A percentile compares a stretch with the other conserved stretches of the same genome.
These are phyloP conservation scores for Rhodotorula sp. DNA, from an alignment of 1,284 basidiomycete species.

Conservation along the genomic window DNA sequence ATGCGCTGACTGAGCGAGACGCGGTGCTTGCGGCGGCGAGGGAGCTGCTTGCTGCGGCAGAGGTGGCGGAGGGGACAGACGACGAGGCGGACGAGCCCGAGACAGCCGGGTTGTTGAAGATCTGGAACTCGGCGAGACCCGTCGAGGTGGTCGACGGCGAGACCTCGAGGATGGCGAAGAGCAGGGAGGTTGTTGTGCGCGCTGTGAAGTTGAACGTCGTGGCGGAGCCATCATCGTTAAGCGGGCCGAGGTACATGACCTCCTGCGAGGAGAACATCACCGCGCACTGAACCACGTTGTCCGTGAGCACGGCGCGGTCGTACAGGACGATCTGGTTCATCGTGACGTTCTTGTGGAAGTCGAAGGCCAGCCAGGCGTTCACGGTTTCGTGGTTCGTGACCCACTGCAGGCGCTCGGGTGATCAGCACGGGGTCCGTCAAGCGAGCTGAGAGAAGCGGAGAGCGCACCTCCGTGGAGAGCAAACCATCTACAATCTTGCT, in stretches of 20 bases:
- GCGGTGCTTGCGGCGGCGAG: too few species aligned
- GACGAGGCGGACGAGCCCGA: too few species aligned
- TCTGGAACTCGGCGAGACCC: too few species aligned
- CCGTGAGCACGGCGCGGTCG: conserved; percentile 24
- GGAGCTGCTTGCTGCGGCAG: not conserved
- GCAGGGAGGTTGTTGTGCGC: too few species aligned
- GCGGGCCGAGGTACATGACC: conserved; percentile 9
- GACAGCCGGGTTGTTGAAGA: too few species aligned
- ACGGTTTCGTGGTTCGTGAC: not conserved
- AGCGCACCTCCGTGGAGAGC: too few species aligned
- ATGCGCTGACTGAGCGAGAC: too few species aligned
- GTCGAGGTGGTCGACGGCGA: too few species aligned
- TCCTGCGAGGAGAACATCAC: conserved; percentile 26
- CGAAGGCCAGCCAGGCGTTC: conserved; percentile 21
- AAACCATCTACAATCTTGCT: not conserved
- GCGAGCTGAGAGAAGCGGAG: too few species aligned
- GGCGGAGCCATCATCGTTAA: conserved; percentile 29
- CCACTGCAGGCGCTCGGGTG: conserved; percentile 7
- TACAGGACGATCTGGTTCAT: conserved; percentile 33
- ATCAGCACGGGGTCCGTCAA: too few species aligned
- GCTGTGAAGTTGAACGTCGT: not conserved
- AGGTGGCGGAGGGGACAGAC: not conserved
- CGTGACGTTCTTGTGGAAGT: not conserved
- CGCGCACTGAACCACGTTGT: conserved; percentile 26
- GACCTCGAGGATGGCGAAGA: too few species aligned